Conservation (phyloP, 768 basidiomycete species). For the Boletellus sp. region DNA sequence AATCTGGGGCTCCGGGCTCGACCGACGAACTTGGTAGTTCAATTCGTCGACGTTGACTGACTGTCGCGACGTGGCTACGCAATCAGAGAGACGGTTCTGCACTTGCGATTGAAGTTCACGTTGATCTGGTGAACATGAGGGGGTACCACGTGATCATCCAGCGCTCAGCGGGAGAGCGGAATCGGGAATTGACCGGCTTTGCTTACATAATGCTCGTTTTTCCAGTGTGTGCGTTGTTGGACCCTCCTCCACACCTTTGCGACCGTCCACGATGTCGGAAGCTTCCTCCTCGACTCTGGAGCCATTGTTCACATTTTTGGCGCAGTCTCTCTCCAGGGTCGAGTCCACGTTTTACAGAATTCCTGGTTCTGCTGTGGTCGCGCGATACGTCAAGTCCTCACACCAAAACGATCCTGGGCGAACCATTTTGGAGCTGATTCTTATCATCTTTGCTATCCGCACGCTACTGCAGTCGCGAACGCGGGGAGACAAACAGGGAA, state of each 20-base stretch:
- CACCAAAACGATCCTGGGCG: slow-evolving; percentile 96
- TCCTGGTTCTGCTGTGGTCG: slow-evolving; percentile 78
- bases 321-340: slow-evolving; percentile 53
- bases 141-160: too few relatives aligned
- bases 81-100: too few relatives aligned
- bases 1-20: too few relatives aligned
- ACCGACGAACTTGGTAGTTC: too few relatives aligned
- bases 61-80: too few relatives aligned
- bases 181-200: not conserved
- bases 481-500: slow-evolving; percentile 75
- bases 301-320: slow-evolving; percentile 62
- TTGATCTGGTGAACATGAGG: too few relatives aligned
- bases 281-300: slow-evolving; percentile 36
- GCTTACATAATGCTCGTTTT: slow-evolving; percentile 15
- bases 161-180: too few relatives aligned
- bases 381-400: slow-evolving; percentile 90
- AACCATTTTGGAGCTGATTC: slow-evolving; percentile 83
- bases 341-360: slow-evolving; percentile 70
- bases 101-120: too few relatives aligned
- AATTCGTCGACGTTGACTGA: too few relatives aligned
- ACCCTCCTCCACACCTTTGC: not conserved
- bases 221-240: not conserved
- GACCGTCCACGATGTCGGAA: slow-evolving; percentile 34
- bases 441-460: slow-evolving; percentile 82
- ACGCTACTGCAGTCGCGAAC: slow-evolving; percentile 91